Conservation (phyloP, 768 basidiomycete genomes). For the Serendipita sp. region DNA sequence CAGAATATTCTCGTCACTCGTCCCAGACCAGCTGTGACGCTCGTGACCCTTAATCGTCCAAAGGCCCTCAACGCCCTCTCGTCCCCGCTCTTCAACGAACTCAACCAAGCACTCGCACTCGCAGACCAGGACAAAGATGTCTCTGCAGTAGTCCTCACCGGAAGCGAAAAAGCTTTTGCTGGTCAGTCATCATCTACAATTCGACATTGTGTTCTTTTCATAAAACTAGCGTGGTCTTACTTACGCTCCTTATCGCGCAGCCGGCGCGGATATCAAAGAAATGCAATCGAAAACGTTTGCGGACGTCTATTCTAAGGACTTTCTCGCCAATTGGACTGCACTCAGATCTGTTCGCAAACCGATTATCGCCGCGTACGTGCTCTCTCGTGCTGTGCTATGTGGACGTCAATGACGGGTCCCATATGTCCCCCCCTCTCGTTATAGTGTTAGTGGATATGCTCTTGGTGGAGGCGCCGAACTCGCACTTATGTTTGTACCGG, state of each 20-base stretch:
- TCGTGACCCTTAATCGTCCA: slow-evolving; percentile 79
- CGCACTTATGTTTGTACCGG: slow-evolving; percentile 54
- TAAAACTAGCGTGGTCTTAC: background rate
- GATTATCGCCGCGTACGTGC: slow-evolving; percentile 58
- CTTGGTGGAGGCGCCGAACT: slow-evolving; percentile 93
- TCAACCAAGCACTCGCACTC: slow-evolving; percentile 58
- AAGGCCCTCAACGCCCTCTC: slow-evolving; percentile 82
- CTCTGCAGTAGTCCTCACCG: slow-evolving; percentile 82
- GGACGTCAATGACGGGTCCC: background rate
- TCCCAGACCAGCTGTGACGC: slow-evolving; percentile 17
- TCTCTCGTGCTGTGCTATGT: background rate
- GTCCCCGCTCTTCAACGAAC: slow-evolving; percentile 60
- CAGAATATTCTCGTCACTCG: slow-evolving; percentile 13
- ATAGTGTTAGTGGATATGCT: slow-evolving; percentile 71
- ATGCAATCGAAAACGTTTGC: slow-evolving; percentile 91
- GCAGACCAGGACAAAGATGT: slow-evolving; percentile 55
- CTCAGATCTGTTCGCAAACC: slow-evolving; percentile 70
- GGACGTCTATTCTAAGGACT: slow-evolving; percentile 76
- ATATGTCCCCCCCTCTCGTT: background rate
- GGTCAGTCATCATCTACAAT: slow-evolving; percentile 32
- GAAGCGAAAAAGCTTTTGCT: slow-evolving; percentile 84
- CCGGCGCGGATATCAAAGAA: slow-evolving; percentile 97
- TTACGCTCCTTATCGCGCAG: slow-evolving; percentile 22
- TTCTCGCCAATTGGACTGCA: slow-evolving; percentile 63
- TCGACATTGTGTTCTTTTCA: background rate